These are phyloP conservation scores for Eucalyptus polybractea DNA, from an alignment of 345 rosid genomes.

Conservation along the genomic window DNA sequence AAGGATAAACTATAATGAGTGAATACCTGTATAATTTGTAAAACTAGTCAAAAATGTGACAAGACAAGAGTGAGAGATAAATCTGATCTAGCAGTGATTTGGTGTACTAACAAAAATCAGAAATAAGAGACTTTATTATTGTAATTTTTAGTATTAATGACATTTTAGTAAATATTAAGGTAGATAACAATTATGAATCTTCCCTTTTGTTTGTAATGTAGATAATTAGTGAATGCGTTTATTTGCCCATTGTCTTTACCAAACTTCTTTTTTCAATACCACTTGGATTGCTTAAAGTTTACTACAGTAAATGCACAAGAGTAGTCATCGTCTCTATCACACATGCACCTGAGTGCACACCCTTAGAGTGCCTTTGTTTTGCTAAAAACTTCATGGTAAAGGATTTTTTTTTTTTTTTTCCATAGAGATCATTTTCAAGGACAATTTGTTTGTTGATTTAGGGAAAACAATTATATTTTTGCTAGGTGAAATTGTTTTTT, in stretches of 20 bases:
- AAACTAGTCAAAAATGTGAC: neutral
- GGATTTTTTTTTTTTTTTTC: fast-evolving
- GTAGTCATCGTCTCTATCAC: neutral
- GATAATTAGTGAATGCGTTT: neutral
- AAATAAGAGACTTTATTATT: too few species aligned
- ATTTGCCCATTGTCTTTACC: neutral
- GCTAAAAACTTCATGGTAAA: too few species aligned
- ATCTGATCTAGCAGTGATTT: neutral
- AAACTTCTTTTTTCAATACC: neutral
- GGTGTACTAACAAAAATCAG: neutral
- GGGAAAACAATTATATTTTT: fast-evolving
- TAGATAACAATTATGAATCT: neutral
- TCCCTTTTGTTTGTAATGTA: neutral
- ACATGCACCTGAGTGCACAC: neutral
- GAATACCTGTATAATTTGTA: neutral
- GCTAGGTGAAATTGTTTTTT: fast-evolving
- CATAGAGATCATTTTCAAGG: fast-evolving
- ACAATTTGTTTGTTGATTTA: neutral
- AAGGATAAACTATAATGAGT: neutral
- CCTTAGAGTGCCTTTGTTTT: neutral
- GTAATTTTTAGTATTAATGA: neutral
- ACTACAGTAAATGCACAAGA: neutral
- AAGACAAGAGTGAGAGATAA: neutral
- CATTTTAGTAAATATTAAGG: neutral
- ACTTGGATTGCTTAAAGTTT: neutral